Evolutionary conservation across 2,329 filamentous ascomycete species (phyloP).

Genomic region (Fusarium mexicanum): DNA sequence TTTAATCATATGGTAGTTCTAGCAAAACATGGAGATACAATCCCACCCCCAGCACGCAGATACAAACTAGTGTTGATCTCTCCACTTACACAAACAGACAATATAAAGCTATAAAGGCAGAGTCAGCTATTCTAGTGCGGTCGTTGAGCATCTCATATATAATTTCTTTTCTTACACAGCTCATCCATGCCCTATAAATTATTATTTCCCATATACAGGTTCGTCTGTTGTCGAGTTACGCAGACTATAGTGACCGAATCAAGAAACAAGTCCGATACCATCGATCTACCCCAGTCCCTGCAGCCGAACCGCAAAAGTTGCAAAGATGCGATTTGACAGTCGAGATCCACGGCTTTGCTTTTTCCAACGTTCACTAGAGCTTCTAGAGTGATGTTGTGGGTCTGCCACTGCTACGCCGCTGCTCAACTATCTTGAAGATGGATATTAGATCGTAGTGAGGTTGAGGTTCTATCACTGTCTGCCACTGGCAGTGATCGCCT

Average conservation of each 20-base stretch:
- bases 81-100: background rate
- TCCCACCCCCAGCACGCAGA: background rate
- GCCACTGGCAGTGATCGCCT: background rate
- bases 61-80: background rate
- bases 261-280: slow-evolving; percentile 8
- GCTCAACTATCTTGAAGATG: background rate
- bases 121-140: background rate
- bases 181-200: background rate
- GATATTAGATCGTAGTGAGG: background rate
- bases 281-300: slow-evolving; percentile 6
- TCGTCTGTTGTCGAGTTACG: background rate
- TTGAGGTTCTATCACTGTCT: background rate
- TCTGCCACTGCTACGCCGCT: slow-evolving; percentile 6
- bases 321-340: slow-evolving; percentile 3
- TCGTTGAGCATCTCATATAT: background rate
- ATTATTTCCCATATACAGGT: background rate
- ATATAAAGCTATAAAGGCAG: background rate
- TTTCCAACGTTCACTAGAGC: slow-evolving; percentile 2
- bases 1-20: background rate
- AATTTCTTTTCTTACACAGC: background rate
- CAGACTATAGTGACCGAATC: background rate
- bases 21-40: background rate
- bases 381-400: background rate
- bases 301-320: background rate
- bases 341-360: slow-evolving; percentile 11